These are phyloP conservation scores for Amanita pseudoporphyria DNA, from an alignment of 768 basidiomycete genomes.

Conservation along the genomic window DNA sequence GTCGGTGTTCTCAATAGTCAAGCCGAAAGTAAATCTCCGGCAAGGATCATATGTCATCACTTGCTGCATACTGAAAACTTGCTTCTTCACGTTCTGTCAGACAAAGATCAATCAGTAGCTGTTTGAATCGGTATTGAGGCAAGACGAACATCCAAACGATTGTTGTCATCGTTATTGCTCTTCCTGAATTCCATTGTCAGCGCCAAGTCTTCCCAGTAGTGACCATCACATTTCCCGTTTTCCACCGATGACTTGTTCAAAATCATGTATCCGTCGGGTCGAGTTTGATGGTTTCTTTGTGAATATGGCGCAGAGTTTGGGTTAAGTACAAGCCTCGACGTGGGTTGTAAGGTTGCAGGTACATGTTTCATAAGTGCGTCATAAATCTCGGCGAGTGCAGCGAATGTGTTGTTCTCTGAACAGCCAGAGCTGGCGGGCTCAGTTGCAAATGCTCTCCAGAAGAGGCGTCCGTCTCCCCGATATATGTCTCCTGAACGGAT, in stretches of 20 bases:
- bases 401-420: not conserved
- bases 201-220: slow-evolving; percentile 1
- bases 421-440: not conserved
- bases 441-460: not conserved
- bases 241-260: slow-evolving; percentile 1
- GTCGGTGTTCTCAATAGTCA: no score
- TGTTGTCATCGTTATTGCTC: not conserved
- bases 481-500: not conserved
- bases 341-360: not conserved
- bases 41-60: no score
- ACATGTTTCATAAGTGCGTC: not conserved
- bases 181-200: no score
- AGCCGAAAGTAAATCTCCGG: no score
- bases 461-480: not conserved
- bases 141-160: not conserved
- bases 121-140: not conserved
- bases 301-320: not conserved
- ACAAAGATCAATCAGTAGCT: not conserved
- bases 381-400: not conserved
- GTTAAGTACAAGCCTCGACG: not conserved
- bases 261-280: not conserved
- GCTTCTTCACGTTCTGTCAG: not conserved
- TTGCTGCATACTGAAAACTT: not conserved
- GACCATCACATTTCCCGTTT: not conserved
- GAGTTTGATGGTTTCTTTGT: slow-evolving; percentile 1